These are phyloP conservation scores for Fusarium irregulare DNA, from an alignment of 2,329 filamentous ascomycete species.

Conservation along the genomic window DNA sequence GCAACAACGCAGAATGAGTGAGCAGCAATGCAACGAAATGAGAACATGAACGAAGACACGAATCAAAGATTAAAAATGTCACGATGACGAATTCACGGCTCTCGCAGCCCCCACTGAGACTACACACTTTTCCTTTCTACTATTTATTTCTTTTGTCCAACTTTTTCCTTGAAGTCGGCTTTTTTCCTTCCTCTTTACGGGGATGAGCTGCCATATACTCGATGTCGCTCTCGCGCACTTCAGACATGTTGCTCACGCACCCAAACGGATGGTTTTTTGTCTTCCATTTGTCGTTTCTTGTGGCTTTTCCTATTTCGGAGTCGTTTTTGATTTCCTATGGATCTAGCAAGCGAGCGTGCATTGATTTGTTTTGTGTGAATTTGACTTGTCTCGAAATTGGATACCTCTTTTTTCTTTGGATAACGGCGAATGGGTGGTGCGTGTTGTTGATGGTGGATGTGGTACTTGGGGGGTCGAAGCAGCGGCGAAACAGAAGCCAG, in stretches of 20 bases:
- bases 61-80: constrained; percentile 46
- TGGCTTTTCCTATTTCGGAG: constrained; percentile 49
- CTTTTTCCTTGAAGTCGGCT: constrained; percentile 43
- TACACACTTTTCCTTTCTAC: constrained; percentile 26
- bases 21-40: constrained; percentile 58
- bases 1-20: constrained; percentile 61
- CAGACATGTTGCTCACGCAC: constrained; percentile 64
- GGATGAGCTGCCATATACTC: constrained; percentile 47
- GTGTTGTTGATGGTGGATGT: constrained; percentile 20
- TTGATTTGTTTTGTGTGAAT: constrained; percentile 50
- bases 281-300: constrained; percentile 47
- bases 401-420: constrained; percentile 41
- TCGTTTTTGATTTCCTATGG: constrained; percentile 49
- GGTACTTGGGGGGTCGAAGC: constrained; percentile 16
- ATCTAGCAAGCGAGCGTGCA: constrained; percentile 53
- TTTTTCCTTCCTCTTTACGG: constrained; percentile 39
- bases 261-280: constrained; percentile 53
- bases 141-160: constrained; percentile 30
- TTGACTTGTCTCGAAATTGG: constrained; percentile 45
- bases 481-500: constrained; percentile 41
- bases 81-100: constrained; percentile 52
- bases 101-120: constrained; percentile 3
- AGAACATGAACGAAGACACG: constrained; percentile 53
- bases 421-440: constrained; percentile 35
- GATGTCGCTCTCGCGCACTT: constrained; percentile 51